Conservation (phyloP, 1,284 basidiomycete species). For the Moesziomyces aphidis region DNA sequence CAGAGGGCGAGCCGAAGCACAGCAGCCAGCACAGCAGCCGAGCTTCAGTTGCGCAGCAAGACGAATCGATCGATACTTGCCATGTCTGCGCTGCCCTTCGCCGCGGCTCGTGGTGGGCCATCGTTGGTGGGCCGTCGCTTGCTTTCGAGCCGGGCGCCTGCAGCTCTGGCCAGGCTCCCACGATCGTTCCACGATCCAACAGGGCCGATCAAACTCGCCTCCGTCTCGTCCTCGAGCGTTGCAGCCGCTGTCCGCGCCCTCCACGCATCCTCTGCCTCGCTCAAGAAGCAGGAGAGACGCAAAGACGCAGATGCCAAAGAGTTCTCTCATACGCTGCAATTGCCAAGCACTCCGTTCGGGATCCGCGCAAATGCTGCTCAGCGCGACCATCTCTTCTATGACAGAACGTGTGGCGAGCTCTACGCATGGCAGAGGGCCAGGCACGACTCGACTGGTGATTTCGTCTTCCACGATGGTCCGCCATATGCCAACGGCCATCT, state of each 20-base stretch:
- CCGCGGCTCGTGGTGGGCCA: background rate
- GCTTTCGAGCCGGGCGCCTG: background rate
- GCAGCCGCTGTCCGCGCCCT: background rate
- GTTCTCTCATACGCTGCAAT: slow-evolving; percentile 77
- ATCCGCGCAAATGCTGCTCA: slow-evolving; percentile 79
- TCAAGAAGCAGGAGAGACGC: slow-evolving; percentile 13
- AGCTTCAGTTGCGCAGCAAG: too few relatives aligned
- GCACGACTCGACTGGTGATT: slow-evolving; percentile 66
- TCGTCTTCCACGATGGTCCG: slow-evolving; percentile 94
- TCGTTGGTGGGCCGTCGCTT: background rate
- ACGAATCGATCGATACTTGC: background rate
- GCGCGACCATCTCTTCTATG: slow-evolving; percentile 75
- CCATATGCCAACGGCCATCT: slow-evolving; percentile 97
- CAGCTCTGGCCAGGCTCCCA: background rate
- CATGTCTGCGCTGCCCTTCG: background rate
- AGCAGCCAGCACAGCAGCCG: background rate
- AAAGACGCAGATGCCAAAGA: slow-evolving; percentile 23
- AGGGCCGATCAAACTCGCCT: too few relatives aligned
- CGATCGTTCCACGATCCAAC: background rate
- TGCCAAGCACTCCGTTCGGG: slow-evolving; percentile 86
- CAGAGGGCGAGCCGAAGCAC: background rate
- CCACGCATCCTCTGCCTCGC: slow-evolving; percentile 6
- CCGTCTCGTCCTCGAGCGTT: background rate
- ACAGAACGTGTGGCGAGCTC: slow-evolving; percentile 79
- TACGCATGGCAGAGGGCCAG: slow-evolving; percentile 80